Evolutionary conservation across 768 basidiomycete genomes (phyloP), one percentile per base, ranked within the genome.

Genomic region (Solioccasus polychromus): DNA sequence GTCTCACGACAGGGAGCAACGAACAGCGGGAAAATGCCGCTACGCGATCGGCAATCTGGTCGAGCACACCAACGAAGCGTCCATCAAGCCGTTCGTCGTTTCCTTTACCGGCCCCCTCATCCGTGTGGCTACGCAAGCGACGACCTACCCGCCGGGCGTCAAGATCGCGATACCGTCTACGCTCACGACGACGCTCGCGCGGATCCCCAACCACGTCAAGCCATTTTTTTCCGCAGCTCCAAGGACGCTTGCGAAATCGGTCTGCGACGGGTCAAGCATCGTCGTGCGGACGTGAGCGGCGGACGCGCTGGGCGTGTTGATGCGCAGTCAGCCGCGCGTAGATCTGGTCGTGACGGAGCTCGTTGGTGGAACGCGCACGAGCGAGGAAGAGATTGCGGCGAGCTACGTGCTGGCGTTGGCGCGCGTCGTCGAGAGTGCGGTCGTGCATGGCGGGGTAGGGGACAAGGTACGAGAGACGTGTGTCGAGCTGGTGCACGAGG

Each of bases 221-320:
- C 95, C 95, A 3, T 98, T 98, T 83, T n/a, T 97, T 97, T 78
- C 96, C 95, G 2, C 96, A 98, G 58, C 70, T 98, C 26, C 95
- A 97, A 58, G 94, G 26, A 97, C 93, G 0, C 97, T 98, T 59
- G 88, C 96, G 62, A 98, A 98, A 70, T 88, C 92, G 35, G 77
- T 87, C 3, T 79, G 85, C 45, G 94, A 98, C 62, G 66, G 85
- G 8, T 75, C 85, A 2, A 91, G 88, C 51, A 70, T 78, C 1
- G 79, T 80, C 14, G 91, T 98, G 20, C 82, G 95, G 41, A 83
- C 74, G 48, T 82, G 82, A 42, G 93, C 92, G 0, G 92, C 84
- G 0, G 77, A 84, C 31, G 94, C 90, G 10, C 75, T 98, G 1
- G 94, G 94, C 11, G 77, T 83, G 4, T 71, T 99, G 59, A 96